Percentiles rank a stretch among this genome's conserved stretches.
Conservation (phyloP, 768 basidiomycete species). For the Lactifluus hygrophoroides region DNA sequence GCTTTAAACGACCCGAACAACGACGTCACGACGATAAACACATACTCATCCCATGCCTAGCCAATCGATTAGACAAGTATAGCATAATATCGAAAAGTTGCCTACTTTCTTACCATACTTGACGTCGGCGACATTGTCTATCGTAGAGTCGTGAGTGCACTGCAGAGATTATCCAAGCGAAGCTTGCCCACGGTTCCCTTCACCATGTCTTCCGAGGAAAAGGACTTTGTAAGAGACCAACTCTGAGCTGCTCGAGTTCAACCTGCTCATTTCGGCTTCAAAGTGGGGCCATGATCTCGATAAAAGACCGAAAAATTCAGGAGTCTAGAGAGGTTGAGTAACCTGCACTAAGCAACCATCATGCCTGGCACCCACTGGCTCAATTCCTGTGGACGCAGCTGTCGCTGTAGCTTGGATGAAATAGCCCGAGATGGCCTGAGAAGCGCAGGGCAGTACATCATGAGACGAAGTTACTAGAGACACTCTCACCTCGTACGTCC, state of each 20-base stretch:
- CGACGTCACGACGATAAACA: neutral
- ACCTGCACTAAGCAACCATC: neutral
- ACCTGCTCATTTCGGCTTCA: neutral
- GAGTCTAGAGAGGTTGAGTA: conserved; percentile 1
- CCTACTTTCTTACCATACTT: conserved; percentile 17
- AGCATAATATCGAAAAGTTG: neutral
- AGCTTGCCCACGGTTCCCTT: conserved; percentile 7
- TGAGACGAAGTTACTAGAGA: neutral
- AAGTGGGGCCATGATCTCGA: conserved; percentile 10
- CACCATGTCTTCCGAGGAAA: conserved; percentile 12
- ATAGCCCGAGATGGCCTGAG: conserved; percentile 13
- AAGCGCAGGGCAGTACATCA: neutral
- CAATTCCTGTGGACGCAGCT: neutral
- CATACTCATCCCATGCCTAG: conserved; percentile 18
- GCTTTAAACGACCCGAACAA: neutral
- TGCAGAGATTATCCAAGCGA: neutral
- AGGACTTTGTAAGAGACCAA: conserved; percentile 10
- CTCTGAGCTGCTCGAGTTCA: neutral
- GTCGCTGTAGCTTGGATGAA: conserved; percentile 8
- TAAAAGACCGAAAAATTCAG: conserved; percentile 10
- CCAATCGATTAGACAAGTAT: neutral
- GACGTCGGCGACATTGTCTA: conserved; percentile 15
- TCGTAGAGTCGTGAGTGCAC: neutral
- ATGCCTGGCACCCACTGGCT: conserved; percentile 5
- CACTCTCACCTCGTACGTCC: conserved; percentile 5